Evolutionary conservation across 495 filamentous ascomycete species (phyloP).

Genomic region (Neurospora terricola): DNA sequence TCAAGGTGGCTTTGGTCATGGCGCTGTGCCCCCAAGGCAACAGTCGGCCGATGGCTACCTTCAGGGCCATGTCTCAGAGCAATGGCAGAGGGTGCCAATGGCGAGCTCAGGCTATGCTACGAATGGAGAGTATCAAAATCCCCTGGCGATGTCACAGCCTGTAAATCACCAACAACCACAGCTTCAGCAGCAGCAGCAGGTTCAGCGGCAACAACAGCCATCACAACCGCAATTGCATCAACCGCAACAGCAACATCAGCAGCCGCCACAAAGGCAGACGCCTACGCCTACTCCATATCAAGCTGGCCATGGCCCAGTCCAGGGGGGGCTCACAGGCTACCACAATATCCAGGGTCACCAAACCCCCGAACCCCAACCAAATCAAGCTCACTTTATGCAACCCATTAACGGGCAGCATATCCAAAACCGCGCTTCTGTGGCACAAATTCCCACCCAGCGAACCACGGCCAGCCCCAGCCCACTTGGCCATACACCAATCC

Average conservation of each 20-base stretch:
- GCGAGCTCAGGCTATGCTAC: slow-evolving; percentile 8
- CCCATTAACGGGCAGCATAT: slow-evolving; percentile 10
- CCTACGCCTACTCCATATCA: slow-evolving; percentile 7
- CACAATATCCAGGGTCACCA: slow-evolving; percentile 8
- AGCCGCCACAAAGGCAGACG: neutral
- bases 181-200: slow-evolving; percentile 14
- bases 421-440: slow-evolving; percentile 3
- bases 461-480: slow-evolving; percentile 8
- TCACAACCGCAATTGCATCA: slow-evolving; percentile 13
- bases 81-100: slow-evolving; percentile 14
- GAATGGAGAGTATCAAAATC: slow-evolving; percentile 15
- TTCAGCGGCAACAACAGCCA: slow-evolving; percentile 6
- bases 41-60: slow-evolving; percentile 10
- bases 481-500: slow-evolving; percentile 12
- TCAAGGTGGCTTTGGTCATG: slow-evolving; percentile 7
- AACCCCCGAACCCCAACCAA: slow-evolving; percentile 1
- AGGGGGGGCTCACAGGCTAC: slow-evolving; percentile 1
- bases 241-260: slow-evolving; percentile 4
- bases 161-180: slow-evolving; percentile 11
- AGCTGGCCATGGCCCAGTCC: slow-evolving; percentile 1
- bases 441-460: slow-evolving; percentile 4
- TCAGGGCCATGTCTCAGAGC: slow-evolving; percentile 6
- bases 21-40: neutral
- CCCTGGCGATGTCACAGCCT: slow-evolving; percentile 11
- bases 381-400: slow-evolving; percentile 10